These are phyloP conservation scores for Ascochyta clinopodiicola DNA, from an alignment of 2,329 filamentous ascomycete genomes.

Conservation along the genomic window DNA sequence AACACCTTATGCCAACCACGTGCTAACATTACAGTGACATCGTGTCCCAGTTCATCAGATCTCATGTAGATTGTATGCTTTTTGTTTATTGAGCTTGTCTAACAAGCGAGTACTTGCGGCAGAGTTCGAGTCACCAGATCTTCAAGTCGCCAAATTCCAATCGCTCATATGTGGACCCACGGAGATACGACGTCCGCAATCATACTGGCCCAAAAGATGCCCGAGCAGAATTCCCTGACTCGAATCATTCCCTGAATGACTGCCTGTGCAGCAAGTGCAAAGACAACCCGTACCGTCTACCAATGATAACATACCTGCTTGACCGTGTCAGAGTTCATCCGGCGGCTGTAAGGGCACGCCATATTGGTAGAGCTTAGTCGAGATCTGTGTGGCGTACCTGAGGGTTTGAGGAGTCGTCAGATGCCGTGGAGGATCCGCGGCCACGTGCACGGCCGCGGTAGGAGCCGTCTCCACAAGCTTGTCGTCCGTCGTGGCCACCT, in stretches of 20 bases:
- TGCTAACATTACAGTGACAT: background rate
- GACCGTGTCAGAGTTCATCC: background rate
- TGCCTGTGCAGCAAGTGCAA: background rate
- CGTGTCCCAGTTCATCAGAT: too few species aligned
- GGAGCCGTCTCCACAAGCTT: background rate
- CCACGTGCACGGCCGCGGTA: slow-evolving; percentile 8
- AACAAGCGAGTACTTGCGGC: too few species aligned
- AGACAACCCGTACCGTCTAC: background rate
- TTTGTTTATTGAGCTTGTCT: too few species aligned
- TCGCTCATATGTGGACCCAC: background rate
- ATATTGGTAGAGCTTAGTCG: background rate
- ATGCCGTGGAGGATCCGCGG: slow-evolving; percentile 1
- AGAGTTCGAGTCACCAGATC: background rate
- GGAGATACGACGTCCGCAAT: background rate
- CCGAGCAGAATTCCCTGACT: slow-evolving; percentile 9
- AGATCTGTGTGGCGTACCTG: slow-evolving; percentile 5
- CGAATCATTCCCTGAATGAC: background rate
- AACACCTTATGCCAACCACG: background rate
- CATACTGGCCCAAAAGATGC: slow-evolving; percentile 4
- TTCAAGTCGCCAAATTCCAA: background rate
- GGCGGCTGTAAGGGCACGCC: background rate
- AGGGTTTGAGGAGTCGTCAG: background rate
- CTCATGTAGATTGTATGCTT: too few species aligned
- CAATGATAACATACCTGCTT: background rate
- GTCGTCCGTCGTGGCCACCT: background rate